Conservation (phyloP, 345 rosid species). For the Firmiana major region DNA sequence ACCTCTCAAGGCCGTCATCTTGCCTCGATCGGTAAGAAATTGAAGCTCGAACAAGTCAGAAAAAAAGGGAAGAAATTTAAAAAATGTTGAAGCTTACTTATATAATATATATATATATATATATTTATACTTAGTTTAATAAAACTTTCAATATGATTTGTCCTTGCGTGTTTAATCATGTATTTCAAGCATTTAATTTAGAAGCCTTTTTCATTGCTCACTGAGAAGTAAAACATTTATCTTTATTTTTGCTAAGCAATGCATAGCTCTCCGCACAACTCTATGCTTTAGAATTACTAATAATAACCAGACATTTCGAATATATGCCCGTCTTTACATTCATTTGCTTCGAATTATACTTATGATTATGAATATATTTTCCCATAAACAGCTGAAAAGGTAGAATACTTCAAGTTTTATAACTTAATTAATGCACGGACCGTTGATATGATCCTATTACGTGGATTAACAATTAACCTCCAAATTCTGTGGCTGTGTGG, state of each 20-base stretch:
- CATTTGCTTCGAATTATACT: background rate
- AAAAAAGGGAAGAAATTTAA: background rate
- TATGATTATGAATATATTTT: no score
- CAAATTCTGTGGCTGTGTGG: no score
- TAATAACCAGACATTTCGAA: background rate
- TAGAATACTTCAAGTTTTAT: no score
- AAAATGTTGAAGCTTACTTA: background rate
- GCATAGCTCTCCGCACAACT: background rate
- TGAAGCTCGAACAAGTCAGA: background rate
- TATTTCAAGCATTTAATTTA: background rate
- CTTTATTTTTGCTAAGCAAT: no score
- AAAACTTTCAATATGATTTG: background rate
- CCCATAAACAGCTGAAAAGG: background rate
- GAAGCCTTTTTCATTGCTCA: background rate
- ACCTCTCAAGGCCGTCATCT: slow-evolving; percentile 63
- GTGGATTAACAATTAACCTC: background rate
- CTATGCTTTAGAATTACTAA: background rate
- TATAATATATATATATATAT: background rate
- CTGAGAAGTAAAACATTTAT: background rate
- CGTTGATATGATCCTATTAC: background rate
- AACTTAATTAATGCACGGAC: background rate
- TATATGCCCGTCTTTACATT: background rate
- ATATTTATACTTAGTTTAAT: no score
- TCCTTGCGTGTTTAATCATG: background rate
- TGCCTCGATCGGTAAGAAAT: slow-evolving; percentile 46